These are phyloP conservation scores for Dryas octopetala DNA, from an alignment of 306 rosid genomes.

Conservation along the genomic window DNA sequence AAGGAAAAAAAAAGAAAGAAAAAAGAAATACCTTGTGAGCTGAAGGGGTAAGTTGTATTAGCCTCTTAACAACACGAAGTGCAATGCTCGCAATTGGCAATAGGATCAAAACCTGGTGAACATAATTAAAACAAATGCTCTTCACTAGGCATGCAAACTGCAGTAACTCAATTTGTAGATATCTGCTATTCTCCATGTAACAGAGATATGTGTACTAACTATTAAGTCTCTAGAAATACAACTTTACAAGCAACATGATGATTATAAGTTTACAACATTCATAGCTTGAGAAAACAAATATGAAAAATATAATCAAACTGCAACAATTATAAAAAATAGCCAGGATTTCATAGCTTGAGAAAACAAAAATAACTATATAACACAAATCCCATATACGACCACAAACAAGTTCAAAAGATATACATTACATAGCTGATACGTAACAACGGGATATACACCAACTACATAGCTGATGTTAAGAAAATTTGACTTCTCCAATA, in stretches of 20 bases:
- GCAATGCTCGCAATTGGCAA: conserved; percentile 73
- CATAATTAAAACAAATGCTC: conserved; percentile 7
- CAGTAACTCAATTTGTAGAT: background rate
- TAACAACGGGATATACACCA: background rate
- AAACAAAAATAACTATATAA: background rate
- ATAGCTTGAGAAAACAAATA: background rate
- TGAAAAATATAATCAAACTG: background rate
- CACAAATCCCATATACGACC: background rate
- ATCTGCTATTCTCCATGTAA: background rate
- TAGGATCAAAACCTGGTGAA: conserved; percentile 72
- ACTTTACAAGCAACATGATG: background rate
- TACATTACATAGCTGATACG: background rate
- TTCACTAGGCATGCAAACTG: conserved; percentile 1
- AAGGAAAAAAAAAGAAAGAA: background rate
- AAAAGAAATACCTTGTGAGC: conserved; percentile 59
- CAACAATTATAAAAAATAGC: conserved; percentile 1
- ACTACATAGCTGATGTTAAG: background rate
- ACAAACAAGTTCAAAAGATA: background rate
- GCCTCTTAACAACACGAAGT: conserved; percentile 77
- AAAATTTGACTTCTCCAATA: too few relatives aligned
- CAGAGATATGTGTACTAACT: background rate
- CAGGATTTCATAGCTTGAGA: background rate
- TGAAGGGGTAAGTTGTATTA: conserved; percentile 76
- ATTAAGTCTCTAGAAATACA: background rate
- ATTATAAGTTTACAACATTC: background rate